Base-by-base conservation (phyloP, 2,329 filamentous ascomycete genomes). In the Aureobasidium sp. region DNA sequence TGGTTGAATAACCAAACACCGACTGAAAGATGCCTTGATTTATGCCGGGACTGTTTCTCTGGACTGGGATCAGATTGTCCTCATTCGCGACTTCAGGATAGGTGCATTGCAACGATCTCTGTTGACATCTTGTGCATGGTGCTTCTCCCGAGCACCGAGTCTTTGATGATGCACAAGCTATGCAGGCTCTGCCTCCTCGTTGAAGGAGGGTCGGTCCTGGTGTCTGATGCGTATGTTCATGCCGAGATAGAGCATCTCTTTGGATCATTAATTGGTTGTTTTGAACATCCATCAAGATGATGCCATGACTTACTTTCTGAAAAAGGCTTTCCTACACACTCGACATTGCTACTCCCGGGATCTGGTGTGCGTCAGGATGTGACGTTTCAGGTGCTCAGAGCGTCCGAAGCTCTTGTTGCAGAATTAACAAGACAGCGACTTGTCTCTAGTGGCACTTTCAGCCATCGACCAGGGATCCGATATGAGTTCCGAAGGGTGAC, bases 81-180 rank as follows among this genome's bases (percentile, higher is more conserved):
- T 48, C 40, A 31, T 42, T 35, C 2, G 11, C n/a, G 29, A 22
- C 22, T 24, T 60, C 42, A 24, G 70, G 68, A 58, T 70, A 70
- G 12, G 50, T 40, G 60, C 70, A 72, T 40, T 62, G 47, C 12
- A 66, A 33, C 7, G 57, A 63, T 12, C 70, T 64, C 17, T 67
- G 61, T 35, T 62, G 54, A 58, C 70, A 72, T 33, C 70, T 64
- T 1, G 48, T 52, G 44, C 70, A 72, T 22, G 62, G 63, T 14
- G 60, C 60, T 14, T 65, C 66, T 37, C 71, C 69, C 31, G 71
- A 69, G 49, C 70, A 72, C 52, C 66, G 67, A 12, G 70, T 67
- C 27, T 70, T 70, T 31, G 70, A 67, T 9, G 63, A 45, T 6
- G 68, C 68, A 53, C 69, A 72, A 44, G 64, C 58, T 33, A 65